Evolutionary conservation across 2,329 filamentous ascomycete species (phyloP).

Genomic region (Sclerotinia subarctica): DNA sequence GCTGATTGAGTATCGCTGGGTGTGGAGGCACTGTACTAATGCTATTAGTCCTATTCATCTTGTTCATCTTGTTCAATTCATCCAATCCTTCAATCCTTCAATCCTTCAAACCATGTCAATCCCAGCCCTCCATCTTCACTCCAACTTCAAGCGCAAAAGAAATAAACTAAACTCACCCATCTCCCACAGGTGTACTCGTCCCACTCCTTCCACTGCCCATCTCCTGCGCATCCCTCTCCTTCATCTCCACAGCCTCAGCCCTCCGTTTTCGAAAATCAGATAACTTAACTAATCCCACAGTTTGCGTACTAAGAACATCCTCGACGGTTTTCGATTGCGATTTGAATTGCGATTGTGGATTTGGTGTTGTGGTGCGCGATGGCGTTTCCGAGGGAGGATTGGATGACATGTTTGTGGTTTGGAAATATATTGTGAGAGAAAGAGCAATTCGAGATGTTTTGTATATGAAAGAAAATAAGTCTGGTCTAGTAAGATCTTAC

Average conservation of each 20-base stretch:
- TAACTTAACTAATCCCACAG: conserved; percentile 82
- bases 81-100: neutral
- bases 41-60: conserved; percentile 31
- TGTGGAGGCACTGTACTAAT: conserved; percentile 43
- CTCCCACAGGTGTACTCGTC: conserved; percentile 40
- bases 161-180: conserved; percentile 51
- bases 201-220: conserved; percentile 36
- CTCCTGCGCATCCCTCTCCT: conserved; percentile 76
- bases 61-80: neutral
- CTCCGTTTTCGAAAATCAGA: conserved; percentile 95
- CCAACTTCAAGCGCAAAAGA: conserved; percentile 19
- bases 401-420: conserved; percentile 26
- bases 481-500: neutral
- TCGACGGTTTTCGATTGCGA: conserved; percentile 37
- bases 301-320: conserved; percentile 39
- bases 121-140: neutral
- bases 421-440: neutral
- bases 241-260: conserved; percentile 88
- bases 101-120: neutral
- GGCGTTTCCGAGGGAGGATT: conserved; percentile 32
- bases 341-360: conserved; percentile 36
- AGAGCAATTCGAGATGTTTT: neutral
- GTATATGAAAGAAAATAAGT: neutral
- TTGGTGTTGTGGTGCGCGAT: conserved; percentile 36
- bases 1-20: conserved; percentile 38